phyloP scores from a whole-genome alignment of 768 basidiomycete species.

The Mycena vulgaris region DNA sequence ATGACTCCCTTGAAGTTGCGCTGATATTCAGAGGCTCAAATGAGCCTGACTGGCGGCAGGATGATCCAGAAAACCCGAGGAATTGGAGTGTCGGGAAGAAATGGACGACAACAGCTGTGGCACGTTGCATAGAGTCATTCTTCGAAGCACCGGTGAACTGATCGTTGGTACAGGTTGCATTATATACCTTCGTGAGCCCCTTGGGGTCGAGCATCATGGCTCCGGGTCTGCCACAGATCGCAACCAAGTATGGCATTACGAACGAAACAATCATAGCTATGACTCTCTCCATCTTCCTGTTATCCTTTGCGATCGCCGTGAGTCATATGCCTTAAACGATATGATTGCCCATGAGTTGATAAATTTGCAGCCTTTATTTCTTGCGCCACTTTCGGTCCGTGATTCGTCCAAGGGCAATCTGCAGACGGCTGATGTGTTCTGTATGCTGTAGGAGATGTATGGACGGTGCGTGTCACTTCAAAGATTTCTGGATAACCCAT shows the following conservation, averaged over 20 bases:
- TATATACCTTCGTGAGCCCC: conserved; percentile 57
- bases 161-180: conserved; percentile 53
- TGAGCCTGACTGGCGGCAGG: too few species aligned
- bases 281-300: conserved; percentile 74
- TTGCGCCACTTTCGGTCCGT: conserved; percentile 57
- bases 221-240: conserved; percentile 73
- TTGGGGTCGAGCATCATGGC: conserved; percentile 69
- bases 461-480: conserved; percentile 30
- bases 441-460: conserved; percentile 36
- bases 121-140: conserved; percentile 36
- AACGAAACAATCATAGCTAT: conserved; percentile 67
- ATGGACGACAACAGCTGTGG: conserved; percentile 60
- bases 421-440: conserved; percentile 1
- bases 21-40: too few species aligned
- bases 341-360: neutral
- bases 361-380: conserved; percentile 12
- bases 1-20: too few species aligned
- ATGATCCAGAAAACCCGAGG: conserved; percentile 42
- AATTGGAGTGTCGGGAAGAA: conserved; percentile 61
- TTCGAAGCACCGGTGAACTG: neutral
- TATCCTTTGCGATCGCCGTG: conserved; percentile 76
- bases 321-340: conserved; percentile 55
- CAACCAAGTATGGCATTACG: conserved; percentile 64
- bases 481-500: neutral
- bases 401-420: neutral